Base-by-base conservation (phyloP, 495 filamentous ascomycete species). In the Penicillium maclennaniae region DNA sequence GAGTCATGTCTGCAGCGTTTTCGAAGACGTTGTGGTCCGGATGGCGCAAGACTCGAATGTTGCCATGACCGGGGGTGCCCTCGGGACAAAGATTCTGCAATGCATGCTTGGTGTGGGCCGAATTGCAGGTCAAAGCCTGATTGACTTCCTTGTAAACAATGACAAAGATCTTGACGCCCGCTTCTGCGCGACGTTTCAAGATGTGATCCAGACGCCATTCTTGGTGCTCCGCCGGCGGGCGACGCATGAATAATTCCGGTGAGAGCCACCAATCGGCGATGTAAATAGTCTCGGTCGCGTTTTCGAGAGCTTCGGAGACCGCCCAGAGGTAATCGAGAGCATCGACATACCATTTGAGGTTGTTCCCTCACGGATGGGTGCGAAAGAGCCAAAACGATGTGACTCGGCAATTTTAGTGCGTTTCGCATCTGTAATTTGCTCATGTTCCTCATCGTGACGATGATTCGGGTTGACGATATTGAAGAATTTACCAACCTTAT, bases 181-280 rank as follows among this genome's bases (percentile, higher is more conserved):
- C 87, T 65, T 97, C 91, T 0, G 92, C 92, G 26, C 83, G 85
- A 28, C 92, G 82, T 70, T 97, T 97, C 41, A 97, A 70, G 17
- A 95, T 69, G 49, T 86, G 82, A 64, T 98, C 92, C 21, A 98
- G 73, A 6, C 92, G 80, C 87, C 87, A 97, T 80, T 96, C 82
- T 69, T 91, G 88, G 53, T 91, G 85, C 64, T 68, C 76, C 53
- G 83, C 82, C 1, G 92, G 88, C 15, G 92, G 92, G 38, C 92
- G 80, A 15, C 92, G 84, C 34, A 98, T 73, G 70, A 95, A 98
- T 51, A 97, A 71, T 66, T 98, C 92, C 0, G 92, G 92, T 1
- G 88, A 92, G 9, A 98, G 72, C 92, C 93, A 98, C 92, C 92
- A 98, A 66, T 97, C 93, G 19, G 77, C 90, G 50, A 98, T 92